Conservation (phyloP, 441 rosid genomes). For the Metrosideros polymorpha region DNA sequence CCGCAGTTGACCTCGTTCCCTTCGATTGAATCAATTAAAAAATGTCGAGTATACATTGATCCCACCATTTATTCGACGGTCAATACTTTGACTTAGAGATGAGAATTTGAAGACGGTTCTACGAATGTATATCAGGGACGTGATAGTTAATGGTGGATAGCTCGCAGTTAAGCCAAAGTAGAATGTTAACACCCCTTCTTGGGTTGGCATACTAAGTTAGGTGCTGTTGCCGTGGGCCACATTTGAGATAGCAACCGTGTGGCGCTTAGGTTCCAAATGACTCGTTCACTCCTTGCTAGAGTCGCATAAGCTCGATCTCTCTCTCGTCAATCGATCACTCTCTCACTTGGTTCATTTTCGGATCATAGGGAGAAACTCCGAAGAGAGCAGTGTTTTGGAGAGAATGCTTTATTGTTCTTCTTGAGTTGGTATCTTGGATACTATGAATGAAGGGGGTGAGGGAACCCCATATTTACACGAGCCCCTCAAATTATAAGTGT, state of each 20-base stretch:
- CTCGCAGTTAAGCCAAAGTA: neutral
- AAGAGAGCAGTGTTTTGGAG: neutral
- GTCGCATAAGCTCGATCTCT: neutral
- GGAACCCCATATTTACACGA: neutral
- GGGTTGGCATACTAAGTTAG: neutral
- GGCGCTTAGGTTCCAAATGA: neutral
- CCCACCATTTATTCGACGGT: neutral
- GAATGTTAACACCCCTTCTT: neutral
- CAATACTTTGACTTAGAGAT: neutral
- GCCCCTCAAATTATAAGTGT: neutral
- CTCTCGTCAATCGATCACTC: neutral
- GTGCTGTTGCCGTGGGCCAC: fast-evolving
- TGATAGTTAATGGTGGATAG: neutral
- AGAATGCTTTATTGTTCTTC: neutral
- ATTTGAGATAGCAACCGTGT: neutral
- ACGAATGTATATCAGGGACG: neutral
- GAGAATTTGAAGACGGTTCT: neutral
- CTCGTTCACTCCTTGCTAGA: neutral
- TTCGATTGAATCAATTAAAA: neutral
- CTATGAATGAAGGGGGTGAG: neutral
- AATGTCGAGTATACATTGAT: neutral
- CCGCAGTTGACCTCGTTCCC: fast-evolving
- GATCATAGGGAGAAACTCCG: neutral
- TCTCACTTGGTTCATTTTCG: neutral
- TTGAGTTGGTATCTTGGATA: neutral